Conservation (phyloP, 2,329 filamentous ascomycete genomes). For the Fusarium buxicola region DNA sequence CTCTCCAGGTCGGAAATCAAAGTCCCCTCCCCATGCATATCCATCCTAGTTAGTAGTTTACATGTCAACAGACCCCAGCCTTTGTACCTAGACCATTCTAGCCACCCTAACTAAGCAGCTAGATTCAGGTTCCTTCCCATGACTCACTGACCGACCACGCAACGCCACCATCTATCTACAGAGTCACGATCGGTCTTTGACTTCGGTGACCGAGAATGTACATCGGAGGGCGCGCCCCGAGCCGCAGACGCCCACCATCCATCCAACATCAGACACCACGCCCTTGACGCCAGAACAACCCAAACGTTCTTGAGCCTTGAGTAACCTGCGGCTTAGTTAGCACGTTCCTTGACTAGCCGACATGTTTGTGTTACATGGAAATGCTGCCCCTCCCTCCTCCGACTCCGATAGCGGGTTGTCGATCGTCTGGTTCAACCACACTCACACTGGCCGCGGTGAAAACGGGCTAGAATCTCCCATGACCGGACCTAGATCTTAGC, state of each 20-base stretch:
- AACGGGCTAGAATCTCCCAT: conserved; percentile 21
- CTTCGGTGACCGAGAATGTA: neutral
- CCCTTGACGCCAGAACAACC: too few relatives aligned
- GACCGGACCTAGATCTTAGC: conserved; percentile 18
- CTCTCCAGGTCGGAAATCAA: too few relatives aligned
- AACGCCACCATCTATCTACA: conserved; percentile 20
- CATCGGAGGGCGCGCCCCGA: conserved; percentile 3
- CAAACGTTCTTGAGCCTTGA: neutral
- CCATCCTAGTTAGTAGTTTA: neutral
- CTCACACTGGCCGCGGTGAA: neutral
- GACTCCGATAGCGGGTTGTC: conserved; percentile 15
- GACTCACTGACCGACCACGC: conserved; percentile 28
- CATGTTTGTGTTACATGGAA: conserved; percentile 1
- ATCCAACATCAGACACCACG: too few relatives aligned
- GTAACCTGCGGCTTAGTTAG: neutral
- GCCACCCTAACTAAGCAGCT: neutral
- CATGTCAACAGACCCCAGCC: neutral
- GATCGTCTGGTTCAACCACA: conserved; percentile 13
- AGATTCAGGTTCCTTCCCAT: neutral
- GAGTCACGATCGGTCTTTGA: conserved; percentile 1
- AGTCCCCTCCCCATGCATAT: neutral
- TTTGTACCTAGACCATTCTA: neutral
- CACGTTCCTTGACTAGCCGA: neutral
- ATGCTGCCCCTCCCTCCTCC: conserved; percentile 10
- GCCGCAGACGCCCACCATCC: neutral